Evolutionary conservation across 1,139 yeast genomes (phyloP).

Genomic region (Yamadazyma taylorii): DNA sequence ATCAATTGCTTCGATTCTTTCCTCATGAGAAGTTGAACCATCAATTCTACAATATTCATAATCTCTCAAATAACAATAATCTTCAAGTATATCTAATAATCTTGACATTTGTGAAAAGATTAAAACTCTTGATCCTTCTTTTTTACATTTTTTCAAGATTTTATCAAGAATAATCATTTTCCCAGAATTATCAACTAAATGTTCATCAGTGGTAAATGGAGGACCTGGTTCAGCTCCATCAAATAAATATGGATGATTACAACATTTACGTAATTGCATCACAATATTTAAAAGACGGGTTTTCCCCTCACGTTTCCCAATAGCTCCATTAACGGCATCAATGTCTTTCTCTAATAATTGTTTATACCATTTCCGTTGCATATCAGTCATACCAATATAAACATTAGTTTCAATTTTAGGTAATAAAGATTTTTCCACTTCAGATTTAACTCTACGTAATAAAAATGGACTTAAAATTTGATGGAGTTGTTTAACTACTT

Average conservation of each 20-base stretch:
- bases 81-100: slow-evolving; percentile 86
- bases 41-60: slow-evolving; percentile 91
- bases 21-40: slow-evolving; percentile 93
- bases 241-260: slow-evolving; percentile 94
- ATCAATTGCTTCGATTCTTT: slow-evolving; percentile 88
- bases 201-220: slow-evolving; percentile 95
- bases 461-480: slow-evolving; percentile 85
- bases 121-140: slow-evolving; percentile 84
- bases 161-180: slow-evolving; percentile 89
- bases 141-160: slow-evolving; percentile 66
- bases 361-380: slow-evolving; percentile 93
- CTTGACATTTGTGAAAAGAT: slow-evolving; percentile 96
- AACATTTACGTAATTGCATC: slow-evolving; percentile 95
- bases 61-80: slow-evolving; percentile 82
- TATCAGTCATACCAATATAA: slow-evolving; percentile 90
- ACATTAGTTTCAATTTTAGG: slow-evolving; percentile 90
- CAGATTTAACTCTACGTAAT: slow-evolving; percentile 85
- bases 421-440: slow-evolving; percentile 85
- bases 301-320: slow-evolving; percentile 86
- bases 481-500: slow-evolving; percentile 80
- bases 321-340: slow-evolving; percentile 93
- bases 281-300: slow-evolving; percentile 89
- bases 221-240: slow-evolving; percentile 99
- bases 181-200: slow-evolving; percentile 81
- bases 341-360: slow-evolving; percentile 87